Evolutionary conservation across 139 green algal species (phyloP).

Genomic region (Chlamydomonas sphaeroides): DNA sequence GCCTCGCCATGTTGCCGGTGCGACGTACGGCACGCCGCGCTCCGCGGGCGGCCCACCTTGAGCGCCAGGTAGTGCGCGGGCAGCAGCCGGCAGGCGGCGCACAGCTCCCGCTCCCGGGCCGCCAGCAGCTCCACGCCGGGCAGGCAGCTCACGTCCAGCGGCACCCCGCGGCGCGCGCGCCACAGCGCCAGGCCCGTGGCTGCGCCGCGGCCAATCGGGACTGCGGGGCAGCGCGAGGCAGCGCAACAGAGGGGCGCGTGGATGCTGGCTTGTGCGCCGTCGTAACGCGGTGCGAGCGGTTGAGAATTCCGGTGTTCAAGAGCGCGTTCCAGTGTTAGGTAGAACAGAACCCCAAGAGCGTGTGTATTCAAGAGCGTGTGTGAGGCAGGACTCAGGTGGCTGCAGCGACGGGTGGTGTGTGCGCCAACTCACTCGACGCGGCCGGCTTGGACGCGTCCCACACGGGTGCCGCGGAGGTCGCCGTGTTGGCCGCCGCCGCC

Average conservation of each 20-base stretch:
- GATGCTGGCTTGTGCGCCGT: too few relatives aligned
- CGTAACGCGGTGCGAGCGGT: too few relatives aligned
- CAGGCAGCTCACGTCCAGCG: slow-evolving; percentile 79
- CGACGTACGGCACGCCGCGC: too few relatives aligned
- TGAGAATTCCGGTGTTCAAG: too few relatives aligned
- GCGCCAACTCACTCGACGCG: too few relatives aligned
- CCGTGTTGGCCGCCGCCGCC: not conserved
- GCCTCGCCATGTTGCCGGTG: too few relatives aligned
- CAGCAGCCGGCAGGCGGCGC: slow-evolving; percentile 73
- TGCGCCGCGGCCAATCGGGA: slow-evolving; percentile 23
- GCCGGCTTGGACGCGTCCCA: too few relatives aligned
- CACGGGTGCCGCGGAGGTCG: too few relatives aligned
- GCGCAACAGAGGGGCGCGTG: not conserved
- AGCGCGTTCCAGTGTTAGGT: not conserved
- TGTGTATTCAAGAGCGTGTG: too few relatives aligned
- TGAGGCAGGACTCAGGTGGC: too few relatives aligned
- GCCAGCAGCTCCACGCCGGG: slow-evolving; percentile 73
- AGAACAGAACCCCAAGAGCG: too few relatives aligned
- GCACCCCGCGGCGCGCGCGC: slow-evolving; percentile 66
- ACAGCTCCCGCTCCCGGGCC: slow-evolving; percentile 81
- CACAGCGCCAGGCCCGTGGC: slow-evolving; percentile 57
- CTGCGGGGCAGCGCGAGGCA: not conserved
- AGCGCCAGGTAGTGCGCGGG: slow-evolving; percentile 86
- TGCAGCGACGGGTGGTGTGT: too few relatives aligned
- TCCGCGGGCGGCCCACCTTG: slow-evolving; percentile 22